Conservation (phyloP, 2,329 filamentous ascomycete genomes). For the Ophiognomonia clavigignenti-juglandacearum region DNA sequence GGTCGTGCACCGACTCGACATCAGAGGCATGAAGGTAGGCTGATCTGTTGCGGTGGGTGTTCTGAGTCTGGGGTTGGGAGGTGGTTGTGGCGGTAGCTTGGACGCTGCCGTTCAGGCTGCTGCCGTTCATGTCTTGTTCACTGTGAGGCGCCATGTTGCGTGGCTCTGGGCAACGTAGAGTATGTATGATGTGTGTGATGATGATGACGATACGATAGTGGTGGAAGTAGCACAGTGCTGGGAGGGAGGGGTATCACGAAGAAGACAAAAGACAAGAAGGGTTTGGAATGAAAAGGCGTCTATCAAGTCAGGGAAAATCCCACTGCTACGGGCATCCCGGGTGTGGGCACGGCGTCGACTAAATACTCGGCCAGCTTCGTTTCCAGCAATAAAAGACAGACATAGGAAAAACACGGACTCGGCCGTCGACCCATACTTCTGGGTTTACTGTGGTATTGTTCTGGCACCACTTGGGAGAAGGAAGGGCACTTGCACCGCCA, state of each 20-base stretch:
- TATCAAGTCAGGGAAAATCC: slow-evolving; percentile 1
- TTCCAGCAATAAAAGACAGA: background rate
- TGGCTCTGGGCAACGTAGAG: background rate
- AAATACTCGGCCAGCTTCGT: slow-evolving; percentile 13
- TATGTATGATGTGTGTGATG: background rate
- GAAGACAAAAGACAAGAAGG: background rate
- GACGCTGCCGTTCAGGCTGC: slow-evolving; percentile 7
- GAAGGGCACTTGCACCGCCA: slow-evolving; percentile 2
- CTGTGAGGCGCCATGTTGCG: slow-evolving; percentile 15
- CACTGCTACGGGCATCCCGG: background rate
- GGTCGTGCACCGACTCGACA: slow-evolving; percentile 67
- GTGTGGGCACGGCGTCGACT: slow-evolving; percentile 9
- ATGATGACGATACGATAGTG: too few relatives aligned
- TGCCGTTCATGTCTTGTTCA: slow-evolving; percentile 13
- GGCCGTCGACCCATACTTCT: slow-evolving; percentile 3
- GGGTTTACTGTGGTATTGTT: too few relatives aligned
- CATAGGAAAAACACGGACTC: background rate
- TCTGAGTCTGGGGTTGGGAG: slow-evolving; percentile 10
- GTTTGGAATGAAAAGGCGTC: background rate
- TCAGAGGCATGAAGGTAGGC: slow-evolving; percentile 36
- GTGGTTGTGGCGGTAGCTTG: background rate
- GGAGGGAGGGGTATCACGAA: background rate
- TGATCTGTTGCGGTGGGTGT: slow-evolving; percentile 25
- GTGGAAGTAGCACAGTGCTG: background rate
- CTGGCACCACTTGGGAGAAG: too few relatives aligned